Evolutionary conservation across 1,284 basidiomycete genomes (phyloP), one percentile per base, ranked within the genome.

Genomic region (Microbotryomycetes sp.): DNA sequence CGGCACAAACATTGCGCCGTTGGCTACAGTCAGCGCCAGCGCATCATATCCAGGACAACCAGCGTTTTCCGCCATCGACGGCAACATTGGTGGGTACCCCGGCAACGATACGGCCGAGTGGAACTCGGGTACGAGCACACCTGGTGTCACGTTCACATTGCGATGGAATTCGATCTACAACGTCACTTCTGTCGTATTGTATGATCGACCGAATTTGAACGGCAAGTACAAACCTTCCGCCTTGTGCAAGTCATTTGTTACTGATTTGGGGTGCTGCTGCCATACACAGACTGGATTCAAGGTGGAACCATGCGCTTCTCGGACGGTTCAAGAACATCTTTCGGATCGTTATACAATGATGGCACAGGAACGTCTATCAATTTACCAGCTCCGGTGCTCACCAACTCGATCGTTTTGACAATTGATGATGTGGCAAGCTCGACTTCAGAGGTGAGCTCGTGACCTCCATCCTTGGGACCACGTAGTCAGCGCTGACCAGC

Each of bases 71-170:
- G 56, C 58, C 6, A 65, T 59, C 28, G 65, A 67, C 31, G 63
- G 63, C 15, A 46, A 63, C 31, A 31, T 62, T 23, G 28, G 48
- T n/a, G 65, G 68, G 2, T 70, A 70, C 52, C 63, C 46, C 26
- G 59, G 55, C 2, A 62, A 67, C 28, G 48, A 47, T 2, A 30
- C 58, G 15, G 55, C 58, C 22, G 66, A 67, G n/a, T 67, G 63
- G 63, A 32, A 30, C 16, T 60, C 54, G 6, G 56, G 56, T 2
- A 42, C 56, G 19, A 49, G 6, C 53, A 32, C 32, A 42, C 31
- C n/a, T 54, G 29, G 16, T 42, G 22, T 25, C 36, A 42, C 55
- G 31, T 2, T 49, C 32, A 26, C 25, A n/a, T 26, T 58, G 15
- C n/a, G 6, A 0, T 54, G 45, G 46, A 28, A 14, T 12, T 2